Conservation (phyloP, 2,329 filamentous ascomycete species). For the Polychaeton citri region DNA sequence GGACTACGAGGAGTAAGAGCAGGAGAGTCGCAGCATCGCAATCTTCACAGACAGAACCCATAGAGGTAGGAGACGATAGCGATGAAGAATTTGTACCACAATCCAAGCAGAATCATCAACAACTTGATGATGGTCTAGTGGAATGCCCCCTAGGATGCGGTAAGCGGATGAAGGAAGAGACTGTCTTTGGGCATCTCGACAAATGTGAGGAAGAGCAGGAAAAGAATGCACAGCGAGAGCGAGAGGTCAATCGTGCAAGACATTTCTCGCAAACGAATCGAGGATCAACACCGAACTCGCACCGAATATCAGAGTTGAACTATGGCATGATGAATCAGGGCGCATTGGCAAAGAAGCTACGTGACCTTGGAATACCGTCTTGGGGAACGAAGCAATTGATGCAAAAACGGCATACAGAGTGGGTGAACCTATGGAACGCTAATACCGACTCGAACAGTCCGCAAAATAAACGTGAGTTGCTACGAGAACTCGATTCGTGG, state of each 20-base stretch:
- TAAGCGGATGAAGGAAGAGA: constrained; percentile 62
- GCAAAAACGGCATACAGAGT: constrained; percentile 75
- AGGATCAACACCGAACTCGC: constrained; percentile 16
- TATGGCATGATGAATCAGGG: constrained; percentile 78
- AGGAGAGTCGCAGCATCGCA: constrained; percentile 18
- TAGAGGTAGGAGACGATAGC: constrained; percentile 26
- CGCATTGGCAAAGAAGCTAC: constrained; percentile 65
- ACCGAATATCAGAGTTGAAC: constrained; percentile 66
- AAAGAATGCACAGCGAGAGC: constrained; percentile 11
- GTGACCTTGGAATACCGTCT: constrained; percentile 63
- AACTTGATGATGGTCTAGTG: constrained; percentile 56
- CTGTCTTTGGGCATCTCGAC: constrained; percentile 73
- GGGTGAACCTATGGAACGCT: constrained; percentile 91
- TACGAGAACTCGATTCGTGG: constrained; percentile 74
- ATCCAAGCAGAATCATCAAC: constrained; percentile 21
- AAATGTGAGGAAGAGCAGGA: constrained; percentile 36
- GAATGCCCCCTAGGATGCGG: constrained; percentile 70
- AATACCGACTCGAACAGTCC: constrained; percentile 78
- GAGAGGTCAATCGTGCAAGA: constrained; percentile 5
- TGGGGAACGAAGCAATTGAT: constrained; percentile 56
- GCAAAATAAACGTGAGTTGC: constrained; percentile 54
- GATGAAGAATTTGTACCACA: constrained; percentile 16
- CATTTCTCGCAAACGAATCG: background rate
- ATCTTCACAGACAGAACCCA: constrained; percentile 14
- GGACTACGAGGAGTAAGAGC: constrained; percentile 22